These are phyloP conservation scores for Leccinum subrobustum DNA, from an alignment of 1,284 basidiomycete species.

Conservation along the genomic window DNA sequence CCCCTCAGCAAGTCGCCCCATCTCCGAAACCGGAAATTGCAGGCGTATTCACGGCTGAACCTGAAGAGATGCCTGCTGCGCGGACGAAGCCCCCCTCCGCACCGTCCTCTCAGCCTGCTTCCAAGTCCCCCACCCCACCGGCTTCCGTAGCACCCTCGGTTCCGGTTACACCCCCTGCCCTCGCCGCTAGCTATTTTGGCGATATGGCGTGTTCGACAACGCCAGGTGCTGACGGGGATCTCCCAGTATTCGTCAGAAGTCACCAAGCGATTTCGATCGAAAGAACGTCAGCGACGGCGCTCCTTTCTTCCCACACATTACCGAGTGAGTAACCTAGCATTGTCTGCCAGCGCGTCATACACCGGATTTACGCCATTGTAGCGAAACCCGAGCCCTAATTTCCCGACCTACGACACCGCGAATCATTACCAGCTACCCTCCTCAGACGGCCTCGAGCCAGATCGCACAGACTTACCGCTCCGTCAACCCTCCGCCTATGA, in stretches of 20 bases:
- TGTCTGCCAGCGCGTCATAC: background rate
- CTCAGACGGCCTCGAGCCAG: conserved; percentile 22
- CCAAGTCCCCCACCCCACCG: no score
- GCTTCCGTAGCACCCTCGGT: no score
- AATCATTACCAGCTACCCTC: conserved; percentile 28
- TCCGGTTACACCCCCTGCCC: no score
- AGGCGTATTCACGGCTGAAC: no score
- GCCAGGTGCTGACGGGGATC: background rate
- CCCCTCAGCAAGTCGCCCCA: no score
- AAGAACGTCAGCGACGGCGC: conserved; percentile 18
- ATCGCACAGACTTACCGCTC: conserved; percentile 25
- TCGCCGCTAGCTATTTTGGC: no score
- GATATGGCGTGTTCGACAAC: no score
- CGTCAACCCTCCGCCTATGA: conserved; percentile 17
- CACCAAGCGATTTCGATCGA: conserved; percentile 28
- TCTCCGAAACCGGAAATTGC: no score
- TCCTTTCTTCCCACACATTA: conserved; percentile 11
- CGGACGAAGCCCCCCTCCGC: no score
- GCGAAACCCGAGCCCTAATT: conserved; percentile 41
- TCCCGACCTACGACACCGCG: conserved; percentile 30
- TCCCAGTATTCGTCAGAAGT: conserved; percentile 23
- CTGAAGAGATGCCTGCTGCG: no score
- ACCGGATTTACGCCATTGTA: conserved; percentile 12
- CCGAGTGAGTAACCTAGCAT: conserved; percentile 20
- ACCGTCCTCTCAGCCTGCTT: no score